Evolutionary conservation across 768 basidiomycete genomes (phyloP).

Genomic region (Leucosporidium yakuticum): DNA sequence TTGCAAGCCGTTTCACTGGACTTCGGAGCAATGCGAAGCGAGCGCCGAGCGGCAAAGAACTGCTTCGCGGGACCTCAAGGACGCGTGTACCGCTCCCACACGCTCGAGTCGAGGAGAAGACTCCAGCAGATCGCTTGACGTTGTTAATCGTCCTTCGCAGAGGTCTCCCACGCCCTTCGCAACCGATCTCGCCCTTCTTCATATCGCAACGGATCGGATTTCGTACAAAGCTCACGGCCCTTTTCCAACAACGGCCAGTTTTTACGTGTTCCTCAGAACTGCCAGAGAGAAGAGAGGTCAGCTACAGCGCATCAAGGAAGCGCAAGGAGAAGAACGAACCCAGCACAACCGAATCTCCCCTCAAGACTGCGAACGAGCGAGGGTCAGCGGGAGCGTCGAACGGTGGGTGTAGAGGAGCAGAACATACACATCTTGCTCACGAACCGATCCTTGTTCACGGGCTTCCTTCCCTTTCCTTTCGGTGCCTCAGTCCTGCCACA

Average conservation of each 20-base stretch:
- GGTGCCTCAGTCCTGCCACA: conserved; percentile 82
- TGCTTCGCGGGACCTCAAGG: no score
- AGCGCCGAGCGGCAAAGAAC: not conserved
- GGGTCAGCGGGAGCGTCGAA: conserved; percentile 1
- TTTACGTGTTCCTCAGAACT: conserved; percentile 35
- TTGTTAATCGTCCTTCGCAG: no score
- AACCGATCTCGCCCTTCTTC: no score
- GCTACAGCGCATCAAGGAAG: not conserved
- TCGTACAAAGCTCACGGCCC: no score
- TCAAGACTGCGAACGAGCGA: conserved; percentile 41
- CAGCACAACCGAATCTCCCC: conserved; percentile 95
- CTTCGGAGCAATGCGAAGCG: no score
- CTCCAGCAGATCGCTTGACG: no score
- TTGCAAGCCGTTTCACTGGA: no score
- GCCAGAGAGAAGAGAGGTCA: not conserved
- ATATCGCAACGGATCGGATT: no score
- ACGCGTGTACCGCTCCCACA: no score
- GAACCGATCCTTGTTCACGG: conserved; percentile 97
- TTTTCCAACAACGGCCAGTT: no score
- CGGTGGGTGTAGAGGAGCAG: not conserved
- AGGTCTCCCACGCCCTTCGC: no score
- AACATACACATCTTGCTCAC: conserved; percentile 99
- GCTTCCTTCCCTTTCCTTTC: conserved; percentile 97
- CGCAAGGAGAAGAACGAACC: conserved; percentile 49
- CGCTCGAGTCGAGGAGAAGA: no score